Base-by-base conservation (phyloP, 129 eudicot genomes). In the Centaurea solstitialis region DNA sequence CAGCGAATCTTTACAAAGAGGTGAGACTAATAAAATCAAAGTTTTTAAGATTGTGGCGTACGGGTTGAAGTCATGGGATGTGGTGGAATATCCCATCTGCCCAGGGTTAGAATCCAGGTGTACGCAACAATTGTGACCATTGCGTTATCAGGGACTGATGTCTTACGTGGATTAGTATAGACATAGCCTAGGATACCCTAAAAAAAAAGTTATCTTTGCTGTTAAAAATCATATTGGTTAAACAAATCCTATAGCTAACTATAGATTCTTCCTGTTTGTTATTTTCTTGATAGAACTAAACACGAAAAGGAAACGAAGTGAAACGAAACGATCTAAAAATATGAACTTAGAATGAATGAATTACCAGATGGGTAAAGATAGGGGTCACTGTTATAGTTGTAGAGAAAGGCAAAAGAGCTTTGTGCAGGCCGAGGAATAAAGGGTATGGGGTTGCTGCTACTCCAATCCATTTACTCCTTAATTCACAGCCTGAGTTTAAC, bases 381-480 rank as follows among this genome's bases (percentile, higher is more conserved):
- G 23, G 74, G 82, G 73, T 90, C 90, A 67, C 78, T 83, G 86
- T 90, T 88, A 76, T 79, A 81, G 82, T 81, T 85, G 77, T 90
- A 88, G 75, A 92, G 90, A 75, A 90, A 88, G 87, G 87, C 85
- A 43, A 92, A 87, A 67, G 97, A 90, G 76, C 47, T 78, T 22
- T 86, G 86, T 6, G 86, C 79, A 1, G 91, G 87, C 38, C 91
- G 78, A 65, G 89, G 82, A 76, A 79, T 65, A 53, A 82, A 83
- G 17, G 93, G 88, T 40, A 87, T 59, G 2, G 71, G 74, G 77
- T 84, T 87, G 76, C 70, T 40, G 30, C 86, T 87, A 85, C 84
- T 90, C 93, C 93, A 93, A 43, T 93, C 97, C 97, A 93, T 93
- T 76, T 13, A 66, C 22, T 37, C 33, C 21, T 23, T 15, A n/a